These are phyloP conservation scores for Boletus subcaerulescens DNA, from an alignment of 768 basidiomycete species.

Conservation along the genomic window DNA sequence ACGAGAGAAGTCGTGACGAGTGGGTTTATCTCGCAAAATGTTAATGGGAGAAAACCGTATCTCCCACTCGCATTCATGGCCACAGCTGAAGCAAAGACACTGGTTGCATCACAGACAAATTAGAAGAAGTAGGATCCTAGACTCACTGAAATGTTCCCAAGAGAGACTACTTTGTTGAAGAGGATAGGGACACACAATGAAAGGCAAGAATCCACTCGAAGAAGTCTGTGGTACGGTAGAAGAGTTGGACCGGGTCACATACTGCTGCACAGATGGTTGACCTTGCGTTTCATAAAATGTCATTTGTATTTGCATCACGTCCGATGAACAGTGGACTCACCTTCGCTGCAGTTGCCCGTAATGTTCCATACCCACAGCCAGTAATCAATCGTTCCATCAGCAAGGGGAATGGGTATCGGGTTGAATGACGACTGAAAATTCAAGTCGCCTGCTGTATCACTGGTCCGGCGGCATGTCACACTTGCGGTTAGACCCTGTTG, in stretches of 20 bases:
- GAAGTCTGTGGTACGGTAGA: neutral
- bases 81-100: neutral
- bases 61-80: constrained; percentile 4
- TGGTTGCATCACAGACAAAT: neutral
- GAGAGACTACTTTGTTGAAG: neutral
- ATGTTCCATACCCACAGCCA: constrained; percentile 8
- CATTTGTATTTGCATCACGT: neutral
- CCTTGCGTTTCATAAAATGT: neutral
- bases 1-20: constrained; percentile 12
- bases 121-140: neutral
- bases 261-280: neutral
- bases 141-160: constrained; percentile 5
- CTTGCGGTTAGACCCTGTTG: constrained; percentile 22
- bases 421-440: neutral
- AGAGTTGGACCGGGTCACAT: constrained; percentile 2
- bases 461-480: neutral
- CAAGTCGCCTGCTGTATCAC: neutral
- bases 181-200: constrained; percentile 3
- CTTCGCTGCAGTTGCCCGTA: neutral
- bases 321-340: neutral
- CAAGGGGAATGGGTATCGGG: neutral
- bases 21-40: constrained; percentile 8
- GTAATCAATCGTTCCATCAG: constrained; percentile 2
- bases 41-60: constrained; percentile 12
- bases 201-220: constrained; percentile 1